These are phyloP conservation scores for Cutaneotrichosporon sp. DNA, from an alignment of 1,284 basidiomycete species.

Conservation along the genomic window DNA sequence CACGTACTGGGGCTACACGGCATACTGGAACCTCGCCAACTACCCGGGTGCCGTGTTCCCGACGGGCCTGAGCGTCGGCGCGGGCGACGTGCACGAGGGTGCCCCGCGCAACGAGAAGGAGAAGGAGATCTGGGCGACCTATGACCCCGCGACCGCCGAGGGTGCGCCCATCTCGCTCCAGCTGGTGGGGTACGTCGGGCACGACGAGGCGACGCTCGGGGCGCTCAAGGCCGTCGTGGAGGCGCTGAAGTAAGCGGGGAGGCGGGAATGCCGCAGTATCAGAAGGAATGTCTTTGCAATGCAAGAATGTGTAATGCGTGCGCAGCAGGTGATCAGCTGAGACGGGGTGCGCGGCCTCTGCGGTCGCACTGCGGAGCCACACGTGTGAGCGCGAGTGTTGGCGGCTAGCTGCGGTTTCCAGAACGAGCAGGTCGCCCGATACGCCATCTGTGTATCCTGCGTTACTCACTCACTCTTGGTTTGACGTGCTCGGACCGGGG, in stretches of 20 bases:
- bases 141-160: slow-evolving; percentile 15
- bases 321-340: too few species aligned
- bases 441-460: not conserved
- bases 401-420: not conserved
- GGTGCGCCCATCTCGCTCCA: slow-evolving; percentile 14
- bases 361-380: too few species aligned
- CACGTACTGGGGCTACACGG: slow-evolving; percentile 59
- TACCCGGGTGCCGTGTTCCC: slow-evolving; percentile 68
- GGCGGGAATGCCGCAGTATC: not conserved
- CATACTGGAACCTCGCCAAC: slow-evolving; percentile 68
- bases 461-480: not conserved
- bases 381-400: too few species aligned
- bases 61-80: slow-evolving; percentile 57
- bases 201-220: slow-evolving; percentile 15
- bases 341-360: too few species aligned
- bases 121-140: slow-evolving; percentile 31
- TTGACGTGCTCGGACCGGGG: not conserved
- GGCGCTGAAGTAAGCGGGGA: not conserved
- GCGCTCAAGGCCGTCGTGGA: too few species aligned
- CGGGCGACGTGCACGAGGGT: slow-evolving; percentile 62
- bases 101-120: slow-evolving; percentile 55
- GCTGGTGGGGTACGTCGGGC: slow-evolving; percentile 14
- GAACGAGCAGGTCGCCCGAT: not conserved
- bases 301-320: not conserved
- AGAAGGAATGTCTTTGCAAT: not conserved